Percentiles rank a stretch among this genome's conserved stretches.
phyloP scores from a whole-genome alignment of 2,329 filamentous ascomycete species.

The Gremmenia infestans region DNA sequence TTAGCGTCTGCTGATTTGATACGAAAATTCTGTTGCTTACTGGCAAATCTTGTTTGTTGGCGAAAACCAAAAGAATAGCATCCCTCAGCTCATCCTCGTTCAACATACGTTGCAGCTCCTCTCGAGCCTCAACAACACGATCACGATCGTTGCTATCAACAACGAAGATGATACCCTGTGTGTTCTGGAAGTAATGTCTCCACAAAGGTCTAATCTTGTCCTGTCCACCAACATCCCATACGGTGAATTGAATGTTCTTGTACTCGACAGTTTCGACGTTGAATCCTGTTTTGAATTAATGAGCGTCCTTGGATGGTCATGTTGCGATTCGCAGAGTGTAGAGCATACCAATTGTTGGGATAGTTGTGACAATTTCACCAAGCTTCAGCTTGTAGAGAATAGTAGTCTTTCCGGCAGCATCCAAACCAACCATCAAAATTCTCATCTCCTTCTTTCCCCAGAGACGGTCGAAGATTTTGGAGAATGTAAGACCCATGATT shows the following conservation, averaged over 20 bases:
- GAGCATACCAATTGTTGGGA: slow-evolving; percentile 86
- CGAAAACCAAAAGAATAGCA: slow-evolving; percentile 93
- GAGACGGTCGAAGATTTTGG: slow-evolving; percentile 91
- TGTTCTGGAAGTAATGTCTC: slow-evolving; percentile 99
- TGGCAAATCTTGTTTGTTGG: slow-evolving; percentile 99
- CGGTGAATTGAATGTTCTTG: slow-evolving; percentile 99
- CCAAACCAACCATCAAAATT: slow-evolving; percentile 99
- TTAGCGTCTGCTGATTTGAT: slow-evolving; percentile 26
- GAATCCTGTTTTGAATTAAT: slow-evolving; percentile 60
- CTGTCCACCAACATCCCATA: slow-evolving; percentile 99
- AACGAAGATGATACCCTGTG: slow-evolving; percentile 99
- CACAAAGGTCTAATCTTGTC: slow-evolving; percentile 99
- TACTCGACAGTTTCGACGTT: slow-evolving; percentile 99
- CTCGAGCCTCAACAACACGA: slow-evolving; percentile 92
- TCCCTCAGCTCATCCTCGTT: slow-evolving; percentile 99
- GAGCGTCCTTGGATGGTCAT: slow-evolving; percentile 19
- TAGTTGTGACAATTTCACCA: slow-evolving; percentile 97
- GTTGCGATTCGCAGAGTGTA: neutral
- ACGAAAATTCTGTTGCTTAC: slow-evolving; percentile 51
- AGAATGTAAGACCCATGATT: slow-evolving; percentile 97
- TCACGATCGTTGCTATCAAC: slow-evolving; percentile 98
- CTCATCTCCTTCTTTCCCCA: slow-evolving; percentile 99
- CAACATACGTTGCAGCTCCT: slow-evolving; percentile 96
- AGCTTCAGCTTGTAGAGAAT: slow-evolving; percentile 99
- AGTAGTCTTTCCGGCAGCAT: slow-evolving; percentile 99